Conservation (phyloP, 441 rosid genomes). For the Capsella rubella region DNA sequence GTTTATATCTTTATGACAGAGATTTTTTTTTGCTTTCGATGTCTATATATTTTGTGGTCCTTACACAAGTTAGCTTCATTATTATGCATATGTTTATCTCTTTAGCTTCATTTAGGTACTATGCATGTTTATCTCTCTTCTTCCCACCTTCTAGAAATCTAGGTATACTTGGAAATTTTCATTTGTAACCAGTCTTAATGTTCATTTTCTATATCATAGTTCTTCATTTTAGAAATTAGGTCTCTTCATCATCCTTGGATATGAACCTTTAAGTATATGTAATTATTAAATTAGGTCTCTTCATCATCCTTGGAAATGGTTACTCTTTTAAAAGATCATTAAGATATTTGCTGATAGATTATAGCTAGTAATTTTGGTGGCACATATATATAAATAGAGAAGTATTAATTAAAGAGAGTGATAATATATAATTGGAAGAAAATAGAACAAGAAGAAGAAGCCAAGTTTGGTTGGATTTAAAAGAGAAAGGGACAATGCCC, state of each 20-base stretch:
- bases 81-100: slow-evolving; percentile 39
- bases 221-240: background rate
- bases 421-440: slow-evolving; percentile 34
- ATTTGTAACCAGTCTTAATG: background rate
- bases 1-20: slow-evolving; percentile 44
- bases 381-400: background rate
- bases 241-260: background rate
- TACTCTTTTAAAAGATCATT: background rate
- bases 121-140: no score
- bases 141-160: slow-evolving; percentile 18
- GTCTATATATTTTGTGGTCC: slow-evolving; percentile 45
- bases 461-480: slow-evolving; percentile 44
- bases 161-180: background rate
- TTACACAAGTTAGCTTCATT: slow-evolving; percentile 46
- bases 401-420: slow-evolving; percentile 6
- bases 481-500: slow-evolving; percentile 48
- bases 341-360: background rate
- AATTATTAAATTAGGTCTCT: background rate
- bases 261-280: background rate
- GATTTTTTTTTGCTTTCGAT: slow-evolving; percentile 27
- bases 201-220: background rate
- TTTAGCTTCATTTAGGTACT: slow-evolving; percentile 15
- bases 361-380: background rate
- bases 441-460: slow-evolving; percentile 45
- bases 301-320: background rate